A percentile compares a stretch with the other conserved stretches of the same genome.
Evolutionary conservation across 208 protist species (phyloP).

Genomic region (Leishmania aethiopica): DNA sequence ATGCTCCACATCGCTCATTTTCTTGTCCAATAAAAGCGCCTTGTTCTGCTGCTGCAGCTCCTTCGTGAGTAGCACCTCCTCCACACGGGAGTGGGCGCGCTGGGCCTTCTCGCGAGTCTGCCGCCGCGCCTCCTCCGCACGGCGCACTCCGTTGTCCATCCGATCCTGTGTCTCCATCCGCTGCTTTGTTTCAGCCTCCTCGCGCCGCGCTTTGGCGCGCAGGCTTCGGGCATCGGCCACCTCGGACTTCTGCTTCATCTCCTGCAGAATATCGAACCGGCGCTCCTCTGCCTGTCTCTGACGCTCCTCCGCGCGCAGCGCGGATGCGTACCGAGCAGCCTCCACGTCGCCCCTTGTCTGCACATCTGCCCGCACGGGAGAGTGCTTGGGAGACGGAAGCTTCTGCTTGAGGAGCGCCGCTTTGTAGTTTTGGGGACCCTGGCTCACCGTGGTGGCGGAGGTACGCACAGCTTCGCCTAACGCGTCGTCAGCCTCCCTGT

Average conservation of each 20-base stretch:
- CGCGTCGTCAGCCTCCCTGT: conserved; percentile 27
- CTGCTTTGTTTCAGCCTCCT: conserved; percentile 64
- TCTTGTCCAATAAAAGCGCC: conserved; percentile 63
- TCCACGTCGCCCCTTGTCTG: conserved; percentile 62
- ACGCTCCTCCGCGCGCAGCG: conserved; percentile 79
- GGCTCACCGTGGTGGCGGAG: background rate
- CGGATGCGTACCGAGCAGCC: conserved; percentile 63
- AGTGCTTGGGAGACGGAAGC: conserved; percentile 51
- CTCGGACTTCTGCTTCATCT: conserved; percentile 71
- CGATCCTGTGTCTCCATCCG: conserved; percentile 62
- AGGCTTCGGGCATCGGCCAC: conserved; percentile 49
- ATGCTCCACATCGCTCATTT: conserved; percentile 81
- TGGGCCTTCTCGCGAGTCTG: conserved; percentile 73
- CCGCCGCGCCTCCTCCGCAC: conserved; percentile 67
- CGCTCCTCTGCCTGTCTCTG: conserved; percentile 86
- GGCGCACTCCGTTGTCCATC: conserved; percentile 63
- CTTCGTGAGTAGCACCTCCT: conserved; percentile 81
- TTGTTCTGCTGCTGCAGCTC: conserved; percentile 77
- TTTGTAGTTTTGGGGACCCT: conserved; percentile 35
- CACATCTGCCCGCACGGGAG: conserved; percentile 23
- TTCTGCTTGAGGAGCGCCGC: conserved; percentile 41
- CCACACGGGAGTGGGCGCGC: conserved; percentile 61
- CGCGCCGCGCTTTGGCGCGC: conserved; percentile 64
- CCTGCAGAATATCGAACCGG: conserved; percentile 66
- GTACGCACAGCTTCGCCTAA: conserved; percentile 11